Evolutionary conservation across 768 basidiomycete species (phyloP).

Genomic region (Pleurotus giganteus): DNA sequence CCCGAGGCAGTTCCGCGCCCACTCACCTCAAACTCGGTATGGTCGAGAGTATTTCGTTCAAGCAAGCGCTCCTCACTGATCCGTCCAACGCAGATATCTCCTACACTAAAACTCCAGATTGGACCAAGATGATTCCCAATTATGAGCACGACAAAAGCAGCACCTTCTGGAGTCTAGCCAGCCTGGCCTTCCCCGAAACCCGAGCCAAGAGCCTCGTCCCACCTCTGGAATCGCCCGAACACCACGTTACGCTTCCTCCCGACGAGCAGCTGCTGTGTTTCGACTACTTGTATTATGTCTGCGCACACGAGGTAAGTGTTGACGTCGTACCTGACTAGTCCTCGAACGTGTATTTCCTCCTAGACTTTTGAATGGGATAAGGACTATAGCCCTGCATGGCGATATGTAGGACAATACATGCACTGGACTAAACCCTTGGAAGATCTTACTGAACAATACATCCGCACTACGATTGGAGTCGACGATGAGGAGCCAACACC

Average conservation of each 20-base stretch:
- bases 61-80: background rate
- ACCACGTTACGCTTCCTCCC: constrained; percentile 44
- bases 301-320: constrained; percentile 39
- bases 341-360: constrained; percentile 11
- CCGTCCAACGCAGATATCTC: constrained; percentile 46
- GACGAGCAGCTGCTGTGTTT: constrained; percentile 51
- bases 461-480: constrained; percentile 41
- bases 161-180: constrained; percentile 45
- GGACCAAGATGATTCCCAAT: constrained; percentile 46
- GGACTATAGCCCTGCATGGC: constrained; percentile 60
- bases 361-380: constrained; percentile 55
- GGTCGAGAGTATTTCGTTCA: constrained; percentile 16
- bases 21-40: constrained; percentile 41
- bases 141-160: constrained; percentile 42
- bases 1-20: constrained; percentile 37
- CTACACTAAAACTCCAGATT: constrained; percentile 45
- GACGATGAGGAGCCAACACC: constrained; percentile 37
- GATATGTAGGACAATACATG: constrained; percentile 50
- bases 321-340: background rate
- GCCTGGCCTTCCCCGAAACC: constrained; percentile 44
- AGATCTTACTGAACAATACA: constrained; percentile 41
- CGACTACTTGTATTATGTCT: constrained; percentile 52
- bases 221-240: constrained; percentile 37
- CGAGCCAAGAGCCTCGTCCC: constrained; percentile 35
- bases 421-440: constrained; percentile 44